Percentiles rank a stretch among this genome's conserved stretches.
These are phyloP conservation scores for Termitomyces sp. DNA, from an alignment of 768 basidiomycete species.

Conservation along the genomic window DNA sequence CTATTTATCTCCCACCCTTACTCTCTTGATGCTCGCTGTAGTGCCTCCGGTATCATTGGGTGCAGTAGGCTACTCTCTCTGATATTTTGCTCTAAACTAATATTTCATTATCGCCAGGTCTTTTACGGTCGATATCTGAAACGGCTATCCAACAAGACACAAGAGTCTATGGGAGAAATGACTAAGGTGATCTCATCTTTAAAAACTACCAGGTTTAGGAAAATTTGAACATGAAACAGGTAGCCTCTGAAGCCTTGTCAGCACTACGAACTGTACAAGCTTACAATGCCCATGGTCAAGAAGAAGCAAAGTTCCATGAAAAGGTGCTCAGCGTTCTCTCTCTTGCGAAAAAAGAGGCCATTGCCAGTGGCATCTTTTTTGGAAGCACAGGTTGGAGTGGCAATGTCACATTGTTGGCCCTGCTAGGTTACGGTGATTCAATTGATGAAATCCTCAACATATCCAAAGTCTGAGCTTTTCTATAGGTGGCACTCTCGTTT, in stretches of 20 bases:
- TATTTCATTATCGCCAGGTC: slow-evolving; percentile 47
- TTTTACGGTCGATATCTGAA: slow-evolving; percentile 96
- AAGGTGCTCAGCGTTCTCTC: slow-evolving; percentile 60
- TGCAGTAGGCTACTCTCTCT: slow-evolving; percentile 47
- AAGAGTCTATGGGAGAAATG: slow-evolving; percentile 96
- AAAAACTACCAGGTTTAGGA: background rate
- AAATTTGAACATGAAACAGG: slow-evolving; percentile 29
- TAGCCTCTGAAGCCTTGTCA: slow-evolving; percentile 86
- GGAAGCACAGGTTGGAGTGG: slow-evolving; percentile 91
- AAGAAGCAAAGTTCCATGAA: slow-evolving; percentile 71
- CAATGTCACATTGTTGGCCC: slow-evolving; percentile 82
- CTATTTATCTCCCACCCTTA: slow-evolving; percentile 84
- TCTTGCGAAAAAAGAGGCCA: slow-evolving; percentile 81
- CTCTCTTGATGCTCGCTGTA: slow-evolving; percentile 86
- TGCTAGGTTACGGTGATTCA: slow-evolving; percentile 80
- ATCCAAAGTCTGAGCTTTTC: background rate
- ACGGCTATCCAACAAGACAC: slow-evolving; percentile 84
- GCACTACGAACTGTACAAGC: slow-evolving; percentile 88
- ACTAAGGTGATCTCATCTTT: slow-evolving; percentile 51
- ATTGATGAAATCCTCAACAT: background rate
- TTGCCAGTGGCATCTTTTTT: slow-evolving; percentile 90
- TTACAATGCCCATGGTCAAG: slow-evolving; percentile 78
- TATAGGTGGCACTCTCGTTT: slow-evolving; percentile 86
- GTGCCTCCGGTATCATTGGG: slow-evolving; percentile 87
- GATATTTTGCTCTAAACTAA: background rate